phyloP scores from a whole-genome alignment of 2,329 filamentous ascomycete genomes.

The Pestalotiopsis sp. region DNA sequence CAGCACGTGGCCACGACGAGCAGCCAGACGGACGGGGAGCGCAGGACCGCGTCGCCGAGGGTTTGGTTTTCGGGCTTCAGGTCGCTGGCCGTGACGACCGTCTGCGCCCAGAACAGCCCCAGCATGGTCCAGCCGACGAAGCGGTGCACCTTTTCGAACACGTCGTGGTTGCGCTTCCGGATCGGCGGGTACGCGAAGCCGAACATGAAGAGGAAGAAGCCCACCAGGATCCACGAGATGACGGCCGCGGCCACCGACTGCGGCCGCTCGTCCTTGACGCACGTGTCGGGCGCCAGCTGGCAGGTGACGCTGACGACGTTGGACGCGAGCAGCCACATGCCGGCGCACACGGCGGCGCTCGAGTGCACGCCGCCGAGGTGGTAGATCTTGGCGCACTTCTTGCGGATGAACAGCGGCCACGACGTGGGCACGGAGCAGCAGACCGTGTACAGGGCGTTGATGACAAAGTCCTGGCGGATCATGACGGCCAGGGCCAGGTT shows the following conservation, averaged over 20 bases:
- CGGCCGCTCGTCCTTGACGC: conserved; percentile 12
- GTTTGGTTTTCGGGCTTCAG: conserved; percentile 27
- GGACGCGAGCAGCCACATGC: conserved; percentile 47
- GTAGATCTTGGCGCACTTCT: conserved; percentile 52
- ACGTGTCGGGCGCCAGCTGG: conserved; percentile 12
- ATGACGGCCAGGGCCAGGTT: conserved; percentile 54
- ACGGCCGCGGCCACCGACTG: conserved; percentile 45
- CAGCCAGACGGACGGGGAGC: conserved; percentile 64
- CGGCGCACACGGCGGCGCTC: conserved; percentile 49
- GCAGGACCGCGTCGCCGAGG: conserved; percentile 39
- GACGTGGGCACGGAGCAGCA: conserved; percentile 47
- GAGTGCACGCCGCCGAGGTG: conserved; percentile 56
- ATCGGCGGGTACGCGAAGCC: conserved; percentile 64
- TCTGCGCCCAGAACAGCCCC: conserved; percentile 66
- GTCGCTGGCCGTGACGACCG: conserved; percentile 55
- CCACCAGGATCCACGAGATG: conserved; percentile 60
- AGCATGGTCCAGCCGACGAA: conserved; percentile 74
- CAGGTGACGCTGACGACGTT: conserved; percentile 24
- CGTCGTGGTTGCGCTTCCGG: conserved; percentile 63
- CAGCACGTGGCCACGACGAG: conserved; percentile 64
- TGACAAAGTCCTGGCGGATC: conserved; percentile 54
- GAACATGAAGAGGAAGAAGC: conserved; percentile 60
- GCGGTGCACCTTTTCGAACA: conserved; percentile 72
- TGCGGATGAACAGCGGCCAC: conserved; percentile 49
- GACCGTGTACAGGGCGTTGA: conserved; percentile 52